Conservation (phyloP, 768 basidiomycete species). For the Erythrobasidium yunnanense region DNA sequence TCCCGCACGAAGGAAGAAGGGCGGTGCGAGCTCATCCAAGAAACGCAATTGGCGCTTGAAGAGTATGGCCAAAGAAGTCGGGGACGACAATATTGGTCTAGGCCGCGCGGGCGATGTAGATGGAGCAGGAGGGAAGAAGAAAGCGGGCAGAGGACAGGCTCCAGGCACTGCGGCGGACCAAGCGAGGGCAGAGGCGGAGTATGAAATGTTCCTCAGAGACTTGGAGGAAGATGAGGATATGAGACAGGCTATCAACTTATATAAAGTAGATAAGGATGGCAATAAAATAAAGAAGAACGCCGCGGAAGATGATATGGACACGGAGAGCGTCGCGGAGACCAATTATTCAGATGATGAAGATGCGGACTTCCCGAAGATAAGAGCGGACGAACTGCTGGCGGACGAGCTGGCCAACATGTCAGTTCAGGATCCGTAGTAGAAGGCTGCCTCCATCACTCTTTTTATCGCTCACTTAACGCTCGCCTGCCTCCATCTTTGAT, state of each 20-base stretch:
- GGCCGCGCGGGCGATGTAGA: slow-evolving; percentile 28
- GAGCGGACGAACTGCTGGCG: slow-evolving; percentile 18
- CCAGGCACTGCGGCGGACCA: slow-evolving; percentile 28
- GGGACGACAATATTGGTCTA: slow-evolving; percentile 55
- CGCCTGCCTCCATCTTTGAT: too few species aligned
- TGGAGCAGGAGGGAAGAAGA: slow-evolving; percentile 11
- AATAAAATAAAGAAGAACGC: slow-evolving; percentile 40
- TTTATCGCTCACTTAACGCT: neutral
- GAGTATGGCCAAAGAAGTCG: slow-evolving; percentile 57
- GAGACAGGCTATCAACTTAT: slow-evolving; percentile 61
- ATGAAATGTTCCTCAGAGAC: slow-evolving; percentile 62
- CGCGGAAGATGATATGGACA: slow-evolving; percentile 45
- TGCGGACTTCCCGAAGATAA: slow-evolving; percentile 1
- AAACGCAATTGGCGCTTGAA: slow-evolving; percentile 74
- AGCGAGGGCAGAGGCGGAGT: slow-evolving; percentile 86
- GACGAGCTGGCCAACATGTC: slow-evolving; percentile 23
- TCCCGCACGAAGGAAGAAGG: slow-evolving; percentile 85
- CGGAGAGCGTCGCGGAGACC: slow-evolving; percentile 36
- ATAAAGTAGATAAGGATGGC: slow-evolving; percentile 60
- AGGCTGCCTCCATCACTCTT: neutral
- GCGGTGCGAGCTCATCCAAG: slow-evolving; percentile 42
- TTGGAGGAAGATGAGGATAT: slow-evolving; percentile 31
- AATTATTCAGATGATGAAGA: slow-evolving; percentile 41
- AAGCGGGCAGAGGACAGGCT: slow-evolving; percentile 20
- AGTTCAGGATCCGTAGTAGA: neutral